A percentile compares a stretch with the other conserved stretches of the same genome.
phyloP scores from a whole-genome alignment of 2,329 filamentous ascomycete species.

The Ophioceras dolichostomum region DNA sequence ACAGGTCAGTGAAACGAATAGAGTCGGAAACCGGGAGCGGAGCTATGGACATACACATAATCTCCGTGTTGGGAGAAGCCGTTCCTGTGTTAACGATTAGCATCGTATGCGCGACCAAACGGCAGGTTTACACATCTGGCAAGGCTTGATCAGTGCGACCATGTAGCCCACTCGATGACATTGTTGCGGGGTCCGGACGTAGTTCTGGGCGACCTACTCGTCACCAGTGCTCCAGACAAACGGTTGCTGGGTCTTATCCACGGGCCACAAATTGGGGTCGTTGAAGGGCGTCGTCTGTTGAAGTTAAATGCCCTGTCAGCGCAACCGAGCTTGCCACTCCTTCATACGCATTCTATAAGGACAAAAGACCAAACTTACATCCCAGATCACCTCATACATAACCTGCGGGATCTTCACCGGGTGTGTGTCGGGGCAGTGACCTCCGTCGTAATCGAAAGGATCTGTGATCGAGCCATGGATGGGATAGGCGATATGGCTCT shows the following conservation, averaged over 20 bases:
- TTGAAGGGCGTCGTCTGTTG: constrained; percentile 18
- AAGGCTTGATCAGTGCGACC: too few relatives aligned
- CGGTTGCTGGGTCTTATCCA: constrained; percentile 18
- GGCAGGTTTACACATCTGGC: too few relatives aligned
- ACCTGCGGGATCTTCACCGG: constrained; percentile 22
- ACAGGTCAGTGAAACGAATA: not conserved
- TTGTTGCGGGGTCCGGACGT: too few relatives aligned
- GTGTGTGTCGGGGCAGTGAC: constrained; percentile 16
- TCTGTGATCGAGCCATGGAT: constrained; percentile 1
- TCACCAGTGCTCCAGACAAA: constrained; percentile 20
- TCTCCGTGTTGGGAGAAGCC: constrained; percentile 4
- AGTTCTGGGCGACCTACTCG: too few relatives aligned
- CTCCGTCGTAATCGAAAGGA: constrained; percentile 5
- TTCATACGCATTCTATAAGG: not conserved
- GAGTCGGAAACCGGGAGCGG: not conserved
- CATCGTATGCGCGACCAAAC: too few relatives aligned
- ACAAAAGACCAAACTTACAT: constrained; percentile 8
- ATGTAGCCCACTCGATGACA: too few relatives aligned
- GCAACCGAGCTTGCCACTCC: not conserved
- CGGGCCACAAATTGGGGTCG: constrained; percentile 18
- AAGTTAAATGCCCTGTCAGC: not conserved
- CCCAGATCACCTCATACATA: constrained; percentile 28
- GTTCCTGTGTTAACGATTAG: constrained; percentile 2
- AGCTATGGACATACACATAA: constrained; percentile 2
- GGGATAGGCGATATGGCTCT: constrained; percentile 18